A percentile compares a stretch with the other conserved stretches of the same genome.
phyloP scores from a whole-genome alignment of 2,329 filamentous ascomycete genomes.

The Arthrobotrys megalospora region DNA sequence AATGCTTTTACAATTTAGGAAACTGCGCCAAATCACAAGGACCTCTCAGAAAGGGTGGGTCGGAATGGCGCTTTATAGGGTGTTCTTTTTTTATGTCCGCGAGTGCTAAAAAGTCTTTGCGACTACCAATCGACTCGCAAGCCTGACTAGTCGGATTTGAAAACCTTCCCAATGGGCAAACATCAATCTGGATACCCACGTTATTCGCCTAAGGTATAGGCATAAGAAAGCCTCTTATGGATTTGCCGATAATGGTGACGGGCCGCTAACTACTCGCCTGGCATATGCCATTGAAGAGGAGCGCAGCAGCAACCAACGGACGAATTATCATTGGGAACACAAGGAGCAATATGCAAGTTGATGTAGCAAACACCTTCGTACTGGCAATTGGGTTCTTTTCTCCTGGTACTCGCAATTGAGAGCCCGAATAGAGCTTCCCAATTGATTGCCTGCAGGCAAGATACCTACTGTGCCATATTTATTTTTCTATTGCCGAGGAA shows the following conservation, averaged over 20 bases:
- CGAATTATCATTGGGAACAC: conserved; percentile 6
- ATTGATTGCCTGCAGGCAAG: background rate
- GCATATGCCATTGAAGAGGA: conserved; percentile 14
- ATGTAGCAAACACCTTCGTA: conserved; percentile 15
- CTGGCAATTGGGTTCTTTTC: background rate
- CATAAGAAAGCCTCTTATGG: conserved; percentile 1
- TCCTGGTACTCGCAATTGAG: background rate
- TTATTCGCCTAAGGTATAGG: conserved; percentile 1
- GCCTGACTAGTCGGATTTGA: background rate
- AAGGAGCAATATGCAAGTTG: conserved; percentile 17
- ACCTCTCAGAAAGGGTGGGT: background rate
- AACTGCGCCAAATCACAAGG: conserved; percentile 18
- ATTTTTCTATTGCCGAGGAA: background rate
- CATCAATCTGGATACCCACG: background rate
- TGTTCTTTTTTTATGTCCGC: background rate
- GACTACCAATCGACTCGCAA: background rate
- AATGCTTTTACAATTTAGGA: conserved; percentile 8
- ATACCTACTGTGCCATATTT: background rate
- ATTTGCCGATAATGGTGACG: conserved; percentile 6
- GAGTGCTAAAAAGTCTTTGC: background rate
- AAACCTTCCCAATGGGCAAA: conserved; percentile 13
- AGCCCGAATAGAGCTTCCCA: conserved; percentile 16
- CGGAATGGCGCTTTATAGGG: background rate
- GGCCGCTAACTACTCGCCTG: background rate
- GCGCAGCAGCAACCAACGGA: background rate